Percentiles rank a stretch among this genome's conserved stretches.
Conservation (phyloP, 768 basidiomycete genomes). For the Leccinum aurantiacum region DNA sequence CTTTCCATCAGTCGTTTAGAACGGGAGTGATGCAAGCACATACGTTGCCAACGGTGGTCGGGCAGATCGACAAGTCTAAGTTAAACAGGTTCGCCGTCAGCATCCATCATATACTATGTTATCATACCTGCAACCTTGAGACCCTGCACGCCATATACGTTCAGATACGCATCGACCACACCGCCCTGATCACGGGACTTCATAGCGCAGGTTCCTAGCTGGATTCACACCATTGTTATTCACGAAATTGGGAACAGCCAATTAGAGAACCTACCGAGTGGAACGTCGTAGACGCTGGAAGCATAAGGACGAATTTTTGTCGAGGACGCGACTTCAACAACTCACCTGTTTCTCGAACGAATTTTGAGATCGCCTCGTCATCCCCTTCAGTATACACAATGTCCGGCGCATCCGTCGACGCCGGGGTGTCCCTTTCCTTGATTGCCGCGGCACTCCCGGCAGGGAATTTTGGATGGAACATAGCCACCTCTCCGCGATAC, state of each 20-base stretch:
- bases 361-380: slow-evolving; percentile 33
- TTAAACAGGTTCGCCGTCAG: neutral
- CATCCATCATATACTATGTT: neutral
- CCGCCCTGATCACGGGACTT: slow-evolving; percentile 57
- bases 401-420: slow-evolving; percentile 27
- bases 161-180: slow-evolving; percentile 60
- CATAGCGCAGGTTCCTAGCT: slow-evolving; percentile 65
- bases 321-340: neutral
- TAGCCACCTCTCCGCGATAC: slow-evolving; percentile 12
- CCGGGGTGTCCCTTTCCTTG: slow-evolving; percentile 2
- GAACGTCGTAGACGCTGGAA: neutral
- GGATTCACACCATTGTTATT: neutral
- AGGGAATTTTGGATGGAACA: slow-evolving; percentile 25
- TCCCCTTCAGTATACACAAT: slow-evolving; percentile 37
- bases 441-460: slow-evolving; percentile 25
- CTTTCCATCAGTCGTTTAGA: neutral
- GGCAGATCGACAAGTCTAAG: slow-evolving; percentile 8
- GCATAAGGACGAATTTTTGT: neutral
- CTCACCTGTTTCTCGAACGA: slow-evolving; percentile 20
- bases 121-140: slow-evolving; percentile 60
- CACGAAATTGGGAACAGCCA: neutral
- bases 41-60: slow-evolving; percentile 6
- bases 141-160: slow-evolving; percentile 59
- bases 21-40: neutral
- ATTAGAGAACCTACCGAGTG: neutral